phyloP scores from a whole-genome alignment of 805 yeast species.

The Starmerella apis region DNA sequence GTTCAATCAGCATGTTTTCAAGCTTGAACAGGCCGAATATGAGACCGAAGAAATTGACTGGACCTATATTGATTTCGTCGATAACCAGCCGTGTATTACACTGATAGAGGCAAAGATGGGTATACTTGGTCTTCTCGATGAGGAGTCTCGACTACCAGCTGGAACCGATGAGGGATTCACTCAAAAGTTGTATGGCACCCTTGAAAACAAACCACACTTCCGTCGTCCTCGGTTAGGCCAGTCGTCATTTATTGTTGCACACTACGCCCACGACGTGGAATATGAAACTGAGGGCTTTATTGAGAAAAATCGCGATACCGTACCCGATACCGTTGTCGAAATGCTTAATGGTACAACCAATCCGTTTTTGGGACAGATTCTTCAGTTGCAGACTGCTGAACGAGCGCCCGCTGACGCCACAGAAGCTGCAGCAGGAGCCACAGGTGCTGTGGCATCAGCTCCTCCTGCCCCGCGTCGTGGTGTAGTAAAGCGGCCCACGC shows the following conservation, averaged over 20 bases:
- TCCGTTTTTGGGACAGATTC: slow-evolving; percentile 51
- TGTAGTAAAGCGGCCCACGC: slow-evolving; percentile 61
- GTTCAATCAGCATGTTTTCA: slow-evolving; percentile 93
- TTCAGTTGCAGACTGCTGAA: slow-evolving; percentile 34
- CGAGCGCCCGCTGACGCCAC: neutral
- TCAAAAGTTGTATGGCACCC: slow-evolving; percentile 74
- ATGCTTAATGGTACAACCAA: slow-evolving; percentile 63
- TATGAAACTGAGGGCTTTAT: slow-evolving; percentile 91
- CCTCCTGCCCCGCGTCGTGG: slow-evolving; percentile 31
- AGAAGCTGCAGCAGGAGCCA: slow-evolving; percentile 16
- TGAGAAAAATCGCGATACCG: slow-evolving; percentile 95
- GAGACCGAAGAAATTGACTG: slow-evolving; percentile 86
- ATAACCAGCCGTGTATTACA: slow-evolving; percentile 92
- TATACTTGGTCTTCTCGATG: slow-evolving; percentile 77
- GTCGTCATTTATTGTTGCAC: slow-evolving; percentile 78
- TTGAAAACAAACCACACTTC: slow-evolving; percentile 73
- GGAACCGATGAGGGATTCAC: slow-evolving; percentile 91
- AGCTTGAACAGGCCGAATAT: slow-evolving; percentile 92
- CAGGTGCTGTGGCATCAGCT: slow-evolving; percentile 32
- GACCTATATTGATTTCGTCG: slow-evolving; percentile 92
- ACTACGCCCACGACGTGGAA: slow-evolving; percentile 87
- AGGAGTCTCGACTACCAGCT: slow-evolving; percentile 87
- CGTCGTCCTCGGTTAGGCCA: slow-evolving; percentile 92
- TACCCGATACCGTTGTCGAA: slow-evolving; percentile 88
- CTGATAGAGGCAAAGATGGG: slow-evolving; percentile 85